phyloP scores from a whole-genome alignment of 73 alveolate genomes.

The Symbiodinium pilosum region DNA sequence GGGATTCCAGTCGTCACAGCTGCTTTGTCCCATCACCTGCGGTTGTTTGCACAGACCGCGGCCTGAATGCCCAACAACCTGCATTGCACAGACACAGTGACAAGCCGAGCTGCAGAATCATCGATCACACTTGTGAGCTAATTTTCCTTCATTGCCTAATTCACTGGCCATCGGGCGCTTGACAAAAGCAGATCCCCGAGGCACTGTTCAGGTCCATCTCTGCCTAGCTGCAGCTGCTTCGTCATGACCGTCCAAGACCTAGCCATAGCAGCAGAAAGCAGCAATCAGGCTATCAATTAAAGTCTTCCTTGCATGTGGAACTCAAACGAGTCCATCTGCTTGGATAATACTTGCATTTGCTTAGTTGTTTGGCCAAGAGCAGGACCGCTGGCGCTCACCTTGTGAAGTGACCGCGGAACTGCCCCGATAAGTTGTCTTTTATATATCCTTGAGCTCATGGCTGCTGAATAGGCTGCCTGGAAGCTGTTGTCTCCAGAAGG shows the following conservation, averaged over 20 bases:
- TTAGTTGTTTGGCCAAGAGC: neutral
- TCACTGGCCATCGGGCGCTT: neutral
- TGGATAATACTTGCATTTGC: neutral
- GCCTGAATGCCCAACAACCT: neutral
- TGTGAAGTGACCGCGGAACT: neutral
- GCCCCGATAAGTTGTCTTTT: no score
- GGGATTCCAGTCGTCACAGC: slow-evolving; percentile 74
- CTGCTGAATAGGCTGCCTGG: neutral
- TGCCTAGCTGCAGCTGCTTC: neutral
- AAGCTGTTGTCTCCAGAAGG: neutral
- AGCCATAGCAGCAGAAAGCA: no score
- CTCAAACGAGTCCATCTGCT: neutral
- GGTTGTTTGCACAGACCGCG: neutral
- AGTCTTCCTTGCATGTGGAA: neutral
- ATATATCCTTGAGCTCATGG: neutral
- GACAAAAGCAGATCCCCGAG: no score
- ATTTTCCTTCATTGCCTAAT: neutral
- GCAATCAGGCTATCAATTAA: neutral
- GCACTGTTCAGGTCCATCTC: neutral
- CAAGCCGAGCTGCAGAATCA: neutral
- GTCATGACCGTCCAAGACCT: no score
- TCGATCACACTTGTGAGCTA: neutral
- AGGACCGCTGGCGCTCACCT: neutral
- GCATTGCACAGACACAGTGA: neutral
- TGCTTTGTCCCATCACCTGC: slow-evolving; percentile 33